Conservation (phyloP, 805 yeast genomes). For the Ogataea philodendri region DNA sequence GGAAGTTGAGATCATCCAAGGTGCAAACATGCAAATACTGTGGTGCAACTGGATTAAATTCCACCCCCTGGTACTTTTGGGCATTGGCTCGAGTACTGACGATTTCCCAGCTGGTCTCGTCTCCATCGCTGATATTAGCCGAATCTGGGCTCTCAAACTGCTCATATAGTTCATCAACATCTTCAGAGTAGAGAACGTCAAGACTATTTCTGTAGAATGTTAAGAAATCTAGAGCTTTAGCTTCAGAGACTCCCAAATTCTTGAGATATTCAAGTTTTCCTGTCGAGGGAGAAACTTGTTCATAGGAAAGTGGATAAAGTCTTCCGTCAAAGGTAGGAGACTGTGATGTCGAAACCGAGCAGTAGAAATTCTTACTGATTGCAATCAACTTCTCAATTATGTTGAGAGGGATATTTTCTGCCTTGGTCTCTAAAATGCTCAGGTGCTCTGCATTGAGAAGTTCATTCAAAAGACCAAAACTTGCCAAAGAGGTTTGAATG, state of each 20-base stretch:
- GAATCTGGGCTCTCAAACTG: slow-evolving; percentile 33
- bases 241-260: slow-evolving; percentile 32
- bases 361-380: slow-evolving; percentile 43
- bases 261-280: slow-evolving; percentile 34
- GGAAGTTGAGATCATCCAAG: slow-evolving; percentile 39
- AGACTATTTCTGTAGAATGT: slow-evolving; percentile 24
- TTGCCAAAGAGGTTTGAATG: slow-evolving; percentile 41
- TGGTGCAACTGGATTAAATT: slow-evolving; percentile 34
- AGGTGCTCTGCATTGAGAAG: slow-evolving; percentile 32
- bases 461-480: slow-evolving; percentile 39
- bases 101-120: slow-evolving; percentile 22
- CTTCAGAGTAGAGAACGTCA: slow-evolving; percentile 19
- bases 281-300: slow-evolving; percentile 42
- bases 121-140: slow-evolving; percentile 12
- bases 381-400: slow-evolving; percentile 46
- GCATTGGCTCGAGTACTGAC: slow-evolving; percentile 19
- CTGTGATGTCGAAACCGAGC: slow-evolving; percentile 36
- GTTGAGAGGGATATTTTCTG: slow-evolving; percentile 33
- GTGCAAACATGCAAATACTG: slow-evolving; percentile 40
- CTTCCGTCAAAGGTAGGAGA: slow-evolving; percentile 36
- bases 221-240: slow-evolving; percentile 32
- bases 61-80: slow-evolving; percentile 22
- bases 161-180: slow-evolving; percentile 26
- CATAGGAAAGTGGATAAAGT: slow-evolving; percentile 37
- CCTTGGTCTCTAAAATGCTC: slow-evolving; percentile 19